Percentiles rank a stretch among this genome's conserved stretches.
Conservation (phyloP, 1,284 basidiomycete species). For the Xerocomus subilludens region DNA sequence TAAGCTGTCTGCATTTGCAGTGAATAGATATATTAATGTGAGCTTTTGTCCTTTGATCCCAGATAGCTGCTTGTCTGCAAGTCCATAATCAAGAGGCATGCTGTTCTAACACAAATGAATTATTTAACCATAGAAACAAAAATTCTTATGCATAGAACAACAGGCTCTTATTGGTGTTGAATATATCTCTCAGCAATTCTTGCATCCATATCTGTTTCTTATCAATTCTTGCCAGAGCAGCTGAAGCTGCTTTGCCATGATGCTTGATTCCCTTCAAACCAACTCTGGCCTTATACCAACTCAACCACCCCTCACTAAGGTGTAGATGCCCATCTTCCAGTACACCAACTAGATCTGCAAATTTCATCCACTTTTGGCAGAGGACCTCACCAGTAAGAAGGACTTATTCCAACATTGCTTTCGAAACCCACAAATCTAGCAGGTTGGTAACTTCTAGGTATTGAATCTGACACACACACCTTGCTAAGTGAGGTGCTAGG, state of each 20-base stretch:
- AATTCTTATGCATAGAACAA: slow-evolving; percentile 1
- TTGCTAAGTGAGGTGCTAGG: neutral
- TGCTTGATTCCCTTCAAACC: neutral
- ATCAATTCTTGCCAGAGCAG: neutral
- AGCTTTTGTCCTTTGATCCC: slow-evolving; percentile 23
- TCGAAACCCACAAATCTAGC: slow-evolving; percentile 23
- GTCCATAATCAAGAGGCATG: slow-evolving; percentile 13
- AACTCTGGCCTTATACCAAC: neutral
- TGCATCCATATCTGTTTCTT: slow-evolving; percentile 10
- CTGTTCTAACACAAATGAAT: neutral
- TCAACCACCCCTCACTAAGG: slow-evolving; percentile 4
- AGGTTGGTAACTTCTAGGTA: slow-evolving; percentile 19
- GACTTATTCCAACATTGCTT: slow-evolving; percentile 12
- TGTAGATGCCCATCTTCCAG: neutral
- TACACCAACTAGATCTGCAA: slow-evolving; percentile 21
- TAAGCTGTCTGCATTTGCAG: slow-evolving; percentile 40
- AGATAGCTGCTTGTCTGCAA: neutral
- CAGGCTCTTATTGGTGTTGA: slow-evolving; percentile 13
- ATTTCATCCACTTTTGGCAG: slow-evolving; percentile 13
- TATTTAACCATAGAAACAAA: neutral
- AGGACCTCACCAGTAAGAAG: slow-evolving; percentile 2
- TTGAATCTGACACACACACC: slow-evolving; percentile 5
- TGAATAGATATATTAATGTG: slow-evolving; percentile 40
- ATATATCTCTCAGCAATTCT: slow-evolving; percentile 11
- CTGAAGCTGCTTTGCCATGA: slow-evolving; percentile 20